Evolutionary conservation across 305 asterid species (phyloP).

Genomic region (Solanum aculeatissimum): DNA sequence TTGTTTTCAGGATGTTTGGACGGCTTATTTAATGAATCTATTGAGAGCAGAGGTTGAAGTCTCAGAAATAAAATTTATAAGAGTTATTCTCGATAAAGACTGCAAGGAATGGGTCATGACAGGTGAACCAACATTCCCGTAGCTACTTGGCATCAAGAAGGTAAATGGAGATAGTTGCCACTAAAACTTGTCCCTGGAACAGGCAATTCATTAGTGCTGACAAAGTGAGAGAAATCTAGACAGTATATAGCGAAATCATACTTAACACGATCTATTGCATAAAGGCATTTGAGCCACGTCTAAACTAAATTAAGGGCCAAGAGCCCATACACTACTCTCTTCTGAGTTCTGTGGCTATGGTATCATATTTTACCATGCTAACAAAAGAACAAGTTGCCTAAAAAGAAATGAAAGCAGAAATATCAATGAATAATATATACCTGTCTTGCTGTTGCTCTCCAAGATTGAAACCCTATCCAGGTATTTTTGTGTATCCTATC

Average conservation of each 20-base stretch:
- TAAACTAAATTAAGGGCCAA: neutral
- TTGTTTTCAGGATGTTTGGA: too few species aligned
- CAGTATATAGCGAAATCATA: neutral
- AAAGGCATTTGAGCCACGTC: neutral
- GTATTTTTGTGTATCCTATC: constrained; percentile 91
- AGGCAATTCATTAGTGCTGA: neutral
- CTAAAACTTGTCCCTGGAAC: neutral
- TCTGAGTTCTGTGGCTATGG: neutral
- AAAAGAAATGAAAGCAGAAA: neutral
- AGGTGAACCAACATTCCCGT: too few species aligned
- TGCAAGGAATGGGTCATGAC: too few species aligned
- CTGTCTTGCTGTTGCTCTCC: constrained; percentile 88
- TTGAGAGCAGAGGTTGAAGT: too few species aligned
- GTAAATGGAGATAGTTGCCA: neutral
- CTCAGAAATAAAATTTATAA: too few species aligned
- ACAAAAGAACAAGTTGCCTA: constrained; percentile 1
- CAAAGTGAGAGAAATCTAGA: neutral
- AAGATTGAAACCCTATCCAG: constrained; percentile 98
- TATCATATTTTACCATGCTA: neutral
- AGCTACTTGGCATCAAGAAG: neutral
- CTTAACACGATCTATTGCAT: neutral
- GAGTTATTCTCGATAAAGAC: too few species aligned
- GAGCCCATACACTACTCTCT: neutral
- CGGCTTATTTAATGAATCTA: too few species aligned
- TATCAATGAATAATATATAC: constrained; percentile 25